Evolutionary conservation across 768 basidiomycete genomes (phyloP), one percentile per base, ranked within the genome.

Genomic region (Tricholoma hemisulphureum): DNA sequence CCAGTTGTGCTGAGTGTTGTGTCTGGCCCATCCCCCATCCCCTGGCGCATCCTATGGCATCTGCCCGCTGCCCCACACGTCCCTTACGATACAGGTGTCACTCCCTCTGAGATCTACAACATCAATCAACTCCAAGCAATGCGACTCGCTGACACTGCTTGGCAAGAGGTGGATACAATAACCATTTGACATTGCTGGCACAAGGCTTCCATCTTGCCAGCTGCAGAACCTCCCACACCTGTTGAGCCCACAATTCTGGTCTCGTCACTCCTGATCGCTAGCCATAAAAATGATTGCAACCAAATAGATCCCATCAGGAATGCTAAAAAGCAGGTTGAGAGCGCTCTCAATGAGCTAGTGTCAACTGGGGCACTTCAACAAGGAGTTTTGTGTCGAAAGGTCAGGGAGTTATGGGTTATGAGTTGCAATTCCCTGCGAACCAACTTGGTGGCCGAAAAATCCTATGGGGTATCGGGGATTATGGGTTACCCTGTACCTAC

Each of bases 121-220:
- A 72, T 76, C 59, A 57, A 75, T 59, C 67, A 71, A 50, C 63
- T 75, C 9, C 32, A 73, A 51, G 73, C 67, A 1, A 73, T 73
- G 74, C 56, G 57, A 6, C 51, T 75, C 8, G 67, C 69, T 18
- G 54, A 63, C 2, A 7, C 39, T 6, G 71, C 73, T 24, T 46
- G 45, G 45, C 45, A 18, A 21, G 45, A 46, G 45, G 45, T 46
- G 21, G 45, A 46, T 46, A 46, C 45, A 46, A 46, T 18, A 10
- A 46, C 45, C 4, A 46, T 46, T 46, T 18, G 18, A 28, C 45
- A 46, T 28, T 46, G 45, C 26, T 46, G 45, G 45, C 45, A 28
- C 18, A 46, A 46, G 14, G 45, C 45, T 16, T 5, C 21, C 26
- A 46, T 46, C 18, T 4, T 46, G 20, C 45, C 45, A 6, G 20